Evolutionary conservation across 2,329 filamentous ascomycete genomes (phyloP), one percentile per base, ranked within the genome.

Genomic region (Pseudogymnoascus sp.): DNA sequence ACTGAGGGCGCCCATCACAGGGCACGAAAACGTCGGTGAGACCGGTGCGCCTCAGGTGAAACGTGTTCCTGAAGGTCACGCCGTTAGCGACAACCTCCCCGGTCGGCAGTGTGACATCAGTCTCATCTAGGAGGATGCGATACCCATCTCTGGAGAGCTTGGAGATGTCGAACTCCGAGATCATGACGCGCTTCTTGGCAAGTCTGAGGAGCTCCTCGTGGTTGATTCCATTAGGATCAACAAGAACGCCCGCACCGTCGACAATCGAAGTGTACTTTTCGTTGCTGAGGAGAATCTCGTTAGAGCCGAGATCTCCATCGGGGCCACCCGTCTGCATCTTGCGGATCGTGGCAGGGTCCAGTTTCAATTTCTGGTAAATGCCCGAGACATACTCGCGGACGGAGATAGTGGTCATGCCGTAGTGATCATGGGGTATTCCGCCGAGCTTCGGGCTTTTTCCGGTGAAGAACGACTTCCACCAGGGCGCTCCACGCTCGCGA

Each of bases 381-480:
- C 95, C 95, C 72, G 92, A 86, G 68, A 99, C 90, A 71, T 96
- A 99, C 77, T 99, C 91, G 53, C 95, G 91, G 60, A 99, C 93
- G 5, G 93, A 97, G 64, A 97, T 79, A 0, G 95, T 97, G 0
- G 95, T 99, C 95, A 99, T 99, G 71, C 95, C 95, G 73, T 99
- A 99, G 42, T 82, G 79, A 75, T 99, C 95, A 76, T 99, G 95
- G 38, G 95, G 95, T 69, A 99, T 99, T 73, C 95, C 95, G 67
- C 95, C 95, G 13, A 99, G 84, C 77, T 90, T 95, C 61, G 92
- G 95, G 70, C 91, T 96, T 83, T 99, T 99, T 72, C 95, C 95
- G 1, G 95, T 99, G 82, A 99, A 99, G 85, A 99, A 99, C 0
- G 95, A 99, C 82, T 99, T 99, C 95, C 95, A 99, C 91, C 93